Evolutionary conservation across 2,329 filamentous ascomycete genomes (phyloP), one percentile per base, ranked within the genome.

Genomic region (Fusarium sterilihyphosum): DNA sequence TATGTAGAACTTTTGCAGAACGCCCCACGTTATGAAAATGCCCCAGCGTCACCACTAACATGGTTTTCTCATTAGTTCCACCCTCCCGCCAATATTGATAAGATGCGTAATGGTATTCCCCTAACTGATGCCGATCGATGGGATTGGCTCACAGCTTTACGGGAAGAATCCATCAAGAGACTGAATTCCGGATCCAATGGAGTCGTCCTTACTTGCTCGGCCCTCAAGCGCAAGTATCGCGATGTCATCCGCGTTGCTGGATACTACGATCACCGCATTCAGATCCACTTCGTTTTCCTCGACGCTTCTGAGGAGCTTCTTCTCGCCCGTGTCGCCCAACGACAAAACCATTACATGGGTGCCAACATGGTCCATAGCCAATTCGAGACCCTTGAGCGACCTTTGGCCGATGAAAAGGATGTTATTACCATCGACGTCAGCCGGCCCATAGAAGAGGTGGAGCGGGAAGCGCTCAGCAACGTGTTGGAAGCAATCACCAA

Each of bases 191-290:
- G 91, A 43, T 87, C 89, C 24, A 84, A 88, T 37, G 92, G 94
- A 56, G 96, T 98, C n/a, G 94, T 99, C 57, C 89, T 99, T 70
- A 98, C 96, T 61, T 99, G 96, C 88, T 98, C 94, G 18, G 96
- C 96, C 4, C 89, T 99, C 61, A 98, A 98, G 88, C 93, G 94
- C 82, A 98, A 97, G 85, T 99, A 99, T 87, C 92, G 96, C 77
- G 96, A 99, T 79, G 93, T 96, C 72, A 94, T 96, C 81, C 91
- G 94, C 38, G 91, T 95, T 14, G 93, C 93, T 13, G 91, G 91
- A 22, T 95, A 95, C 85, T 93, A 92, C 82, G 88, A 91, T 73
- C 89, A 91, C 62, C 88, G 89, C 62, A 89, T 95, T n/a, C 86
- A 89, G 70, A 90, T 98, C 58, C 96, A 98, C 84, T 98, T 99